These are phyloP conservation scores for Yamadazyma blattariae DNA, from an alignment of 1,139 yeast genomes.

Conservation along the genomic window DNA sequence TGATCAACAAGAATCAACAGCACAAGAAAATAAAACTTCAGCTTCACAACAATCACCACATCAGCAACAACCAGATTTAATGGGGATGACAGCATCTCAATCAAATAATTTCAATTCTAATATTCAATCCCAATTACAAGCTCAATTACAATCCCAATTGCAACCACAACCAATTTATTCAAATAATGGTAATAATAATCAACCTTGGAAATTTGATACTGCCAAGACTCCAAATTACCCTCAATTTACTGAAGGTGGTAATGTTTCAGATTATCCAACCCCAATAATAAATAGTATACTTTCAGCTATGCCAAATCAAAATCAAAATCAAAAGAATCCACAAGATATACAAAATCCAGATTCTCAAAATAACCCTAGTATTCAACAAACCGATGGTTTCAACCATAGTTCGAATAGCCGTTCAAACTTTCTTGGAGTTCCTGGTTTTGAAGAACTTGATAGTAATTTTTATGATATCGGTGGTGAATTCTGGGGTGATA, in stretches of 20 bases:
- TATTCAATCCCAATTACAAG: neutral
- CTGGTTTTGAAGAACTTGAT: slow-evolving; percentile 24
- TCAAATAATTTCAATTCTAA: neutral
- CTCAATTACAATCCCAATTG: slow-evolving; percentile 2
- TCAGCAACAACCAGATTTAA: no score
- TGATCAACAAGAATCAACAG: neutral
- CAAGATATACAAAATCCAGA: no score
- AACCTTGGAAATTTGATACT: no score
- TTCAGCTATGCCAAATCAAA: neutral
- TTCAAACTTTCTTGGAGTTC: slow-evolving; percentile 4
- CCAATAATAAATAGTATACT: slow-evolving; percentile 1
- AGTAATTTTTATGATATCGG: slow-evolving; percentile 31
- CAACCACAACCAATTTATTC: neutral
- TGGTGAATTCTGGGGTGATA: slow-evolving; percentile 46
- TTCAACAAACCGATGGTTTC: no score
- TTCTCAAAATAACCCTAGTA: neutral
- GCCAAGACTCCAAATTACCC: neutral
- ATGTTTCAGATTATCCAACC: neutral
- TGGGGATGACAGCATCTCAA: no score
- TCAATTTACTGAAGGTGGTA: neutral
- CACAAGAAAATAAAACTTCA: no score
- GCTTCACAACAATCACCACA: neutral
- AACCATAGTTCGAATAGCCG: no score
- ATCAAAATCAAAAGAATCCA: neutral
- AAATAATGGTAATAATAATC: no score